Percentiles rank a stretch among this genome's conserved stretches.
These are phyloP conservation scores for Paramecium sexaurelia DNA, from an alignment of 73 alveolate genomes.

Conservation along the genomic window DNA sequence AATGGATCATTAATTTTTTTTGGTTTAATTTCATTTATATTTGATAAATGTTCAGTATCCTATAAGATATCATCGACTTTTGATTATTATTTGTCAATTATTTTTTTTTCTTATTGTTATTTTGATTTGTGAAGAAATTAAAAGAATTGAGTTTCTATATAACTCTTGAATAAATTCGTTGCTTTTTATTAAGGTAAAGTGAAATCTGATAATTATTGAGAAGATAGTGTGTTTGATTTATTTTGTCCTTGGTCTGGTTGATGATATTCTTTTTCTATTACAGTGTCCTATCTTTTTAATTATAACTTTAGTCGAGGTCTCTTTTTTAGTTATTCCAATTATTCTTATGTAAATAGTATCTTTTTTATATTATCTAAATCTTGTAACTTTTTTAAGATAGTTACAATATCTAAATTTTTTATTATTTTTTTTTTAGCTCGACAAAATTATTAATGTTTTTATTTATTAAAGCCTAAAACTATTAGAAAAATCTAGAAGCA, in stretches of 20 bases:
- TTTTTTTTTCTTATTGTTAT: no score
- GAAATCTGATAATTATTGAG: neutral
- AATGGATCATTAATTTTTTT: neutral
- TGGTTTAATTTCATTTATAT: no score
- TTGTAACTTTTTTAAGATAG: neutral
- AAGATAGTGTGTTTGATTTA: neutral
- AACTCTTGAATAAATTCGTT: no score
- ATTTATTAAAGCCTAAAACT: neutral
- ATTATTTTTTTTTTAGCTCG: neutral
- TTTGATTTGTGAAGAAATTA: neutral
- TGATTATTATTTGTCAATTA: neutral
- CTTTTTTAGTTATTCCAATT: neutral
- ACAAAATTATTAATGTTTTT: neutral
- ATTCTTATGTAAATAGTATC: neutral
- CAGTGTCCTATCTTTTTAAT: neutral
- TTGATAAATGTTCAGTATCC: neutral
- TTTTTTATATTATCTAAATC: neutral
- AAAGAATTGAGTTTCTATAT: neutral
- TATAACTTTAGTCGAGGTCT: neutral
- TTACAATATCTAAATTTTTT: neutral
- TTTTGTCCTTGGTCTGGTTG: neutral
- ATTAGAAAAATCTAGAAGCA: neutral
- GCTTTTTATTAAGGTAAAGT: neutral
- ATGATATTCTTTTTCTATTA: neutral
- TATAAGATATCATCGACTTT: no score